Percentiles rank a stretch among this genome's conserved stretches.
Evolutionary conservation across 2,329 filamentous ascomycete genomes (phyloP).

Genomic region (Aureobasidium mangrovei): DNA sequence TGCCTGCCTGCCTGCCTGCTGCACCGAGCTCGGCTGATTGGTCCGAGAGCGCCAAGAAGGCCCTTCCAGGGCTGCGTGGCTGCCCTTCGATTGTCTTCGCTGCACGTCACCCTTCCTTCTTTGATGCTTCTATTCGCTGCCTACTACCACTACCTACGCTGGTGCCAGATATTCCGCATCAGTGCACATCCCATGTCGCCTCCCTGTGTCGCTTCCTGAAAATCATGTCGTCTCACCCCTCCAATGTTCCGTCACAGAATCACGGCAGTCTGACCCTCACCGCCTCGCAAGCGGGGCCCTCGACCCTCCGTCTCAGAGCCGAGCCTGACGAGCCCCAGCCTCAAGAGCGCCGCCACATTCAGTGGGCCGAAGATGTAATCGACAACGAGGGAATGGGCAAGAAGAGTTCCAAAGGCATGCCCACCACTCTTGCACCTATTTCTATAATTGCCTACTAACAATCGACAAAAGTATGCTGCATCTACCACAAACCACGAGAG

Average conservation of each 20-base stretch:
- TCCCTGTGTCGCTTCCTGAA: background rate
- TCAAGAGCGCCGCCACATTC: slow-evolving; percentile 54
- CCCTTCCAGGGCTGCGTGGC: background rate
- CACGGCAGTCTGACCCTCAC: slow-evolving; percentile 27
- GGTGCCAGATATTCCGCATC: background rate
- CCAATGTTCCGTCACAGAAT: slow-evolving; percentile 12
- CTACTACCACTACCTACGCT: background rate
- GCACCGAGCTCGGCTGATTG: background rate
- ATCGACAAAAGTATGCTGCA: slow-evolving; percentile 73
- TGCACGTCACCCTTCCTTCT: slow-evolving; percentile 6
- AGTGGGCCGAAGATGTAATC: slow-evolving; percentile 87
- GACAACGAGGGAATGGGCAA: slow-evolving; percentile 93
- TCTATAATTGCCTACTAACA: background rate
- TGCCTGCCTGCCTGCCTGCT: background rate
- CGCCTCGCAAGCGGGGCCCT: slow-evolving; percentile 20
- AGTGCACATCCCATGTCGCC: background rate
- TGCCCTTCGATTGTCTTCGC: slow-evolving; percentile 9
- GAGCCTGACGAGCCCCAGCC: slow-evolving; percentile 22
- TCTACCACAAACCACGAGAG: slow-evolving; percentile 79
- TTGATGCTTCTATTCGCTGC: background rate
- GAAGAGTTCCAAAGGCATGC: slow-evolving; percentile 82
- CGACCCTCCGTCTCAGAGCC: slow-evolving; percentile 34
- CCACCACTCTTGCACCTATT: background rate
- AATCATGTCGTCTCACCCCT: slow-evolving; percentile 13
- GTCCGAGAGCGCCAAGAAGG: background rate